Conservation (phyloP, 2,329 filamentous ascomycete genomes). For the Calonectria pauciramosa region DNA sequence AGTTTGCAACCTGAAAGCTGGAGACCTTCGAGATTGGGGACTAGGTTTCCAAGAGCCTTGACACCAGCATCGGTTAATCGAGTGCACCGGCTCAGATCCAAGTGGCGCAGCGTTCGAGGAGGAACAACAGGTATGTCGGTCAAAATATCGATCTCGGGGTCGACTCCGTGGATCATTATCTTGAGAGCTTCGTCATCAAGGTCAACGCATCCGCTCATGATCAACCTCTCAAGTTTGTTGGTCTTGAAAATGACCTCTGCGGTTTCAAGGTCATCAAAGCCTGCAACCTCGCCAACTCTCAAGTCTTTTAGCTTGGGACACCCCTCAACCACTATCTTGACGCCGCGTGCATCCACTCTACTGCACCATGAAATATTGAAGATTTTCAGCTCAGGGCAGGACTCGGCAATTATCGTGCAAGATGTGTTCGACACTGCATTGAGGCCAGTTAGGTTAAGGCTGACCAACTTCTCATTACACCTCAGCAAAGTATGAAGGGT, state of each 20-base stretch:
- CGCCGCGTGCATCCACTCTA: conserved; percentile 82
- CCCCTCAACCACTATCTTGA: conserved; percentile 78
- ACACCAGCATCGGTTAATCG: conserved; percentile 81
- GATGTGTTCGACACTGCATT: conserved; percentile 84
- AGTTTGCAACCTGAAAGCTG: conserved; percentile 84
- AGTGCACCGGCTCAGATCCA: conserved; percentile 86
- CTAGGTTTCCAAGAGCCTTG: conserved; percentile 77
- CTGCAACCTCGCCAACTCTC: conserved; percentile 83
- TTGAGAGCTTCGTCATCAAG: conserved; percentile 81
- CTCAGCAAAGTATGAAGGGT: conserved; percentile 83
- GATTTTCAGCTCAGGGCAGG: conserved; percentile 84
- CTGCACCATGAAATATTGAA: conserved; percentile 96
- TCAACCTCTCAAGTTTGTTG: conserved; percentile 86
- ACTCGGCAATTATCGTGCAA: conserved; percentile 86
- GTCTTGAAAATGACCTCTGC: conserved; percentile 81
- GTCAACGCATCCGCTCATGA: conserved; percentile 84
- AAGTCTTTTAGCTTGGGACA: conserved; percentile 84
- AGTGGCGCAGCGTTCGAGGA: conserved; percentile 81
- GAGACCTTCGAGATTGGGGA: conserved; percentile 85
- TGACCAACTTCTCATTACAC: conserved; percentile 82
- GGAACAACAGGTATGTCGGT: conserved; percentile 83
- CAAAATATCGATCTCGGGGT: conserved; percentile 85
- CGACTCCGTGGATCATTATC: conserved; percentile 80
- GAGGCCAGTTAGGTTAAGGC: conserved; percentile 89
- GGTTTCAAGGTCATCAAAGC: conserved; percentile 81